Base-by-base conservation (phyloP, 2,329 filamentous ascomycete genomes). In the Akanthomyces lecanii region DNA sequence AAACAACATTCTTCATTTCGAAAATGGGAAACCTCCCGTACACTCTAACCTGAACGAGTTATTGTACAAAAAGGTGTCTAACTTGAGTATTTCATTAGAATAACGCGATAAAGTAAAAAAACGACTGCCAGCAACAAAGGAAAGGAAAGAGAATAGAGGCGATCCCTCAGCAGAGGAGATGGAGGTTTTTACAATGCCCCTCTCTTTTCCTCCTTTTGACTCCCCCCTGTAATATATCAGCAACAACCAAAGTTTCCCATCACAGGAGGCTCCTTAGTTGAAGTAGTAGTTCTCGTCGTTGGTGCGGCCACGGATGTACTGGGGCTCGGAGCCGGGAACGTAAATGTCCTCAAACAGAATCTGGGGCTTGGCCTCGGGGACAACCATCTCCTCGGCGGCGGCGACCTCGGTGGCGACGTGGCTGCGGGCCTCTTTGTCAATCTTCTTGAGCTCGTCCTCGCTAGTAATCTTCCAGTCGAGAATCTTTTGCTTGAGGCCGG, bases 341-440 rank as follows among this genome's bases (percentile, higher is more conserved):
- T 97, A 98, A 76, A 97, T 96, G 77, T 97, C 94, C 87, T 99
- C 94, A 77, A 85, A 99, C 70, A 99, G 84, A 70, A 95, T 95
- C 78, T 92, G 85, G 61, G 88, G 81, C 66, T 85, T 96, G 63
- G 89, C 76, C 55, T 96, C 92, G 36, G 95, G 95, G 53, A 81
- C 77, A 47, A 86, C 77, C 92, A 98, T 97, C 72, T 87, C 84
- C 87, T 99, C 95, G 61, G 95, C 95, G 72, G 86, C 84, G 66
- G 89, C 90, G 63, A 97, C 94, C 84, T 99, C 94, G 69, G 86
- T 88, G 77, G 95, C 93, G 74, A 99, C 92, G 73, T 88, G 83
- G 75, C 79, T 82, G 74, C 93, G 89, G 21, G 95, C 93, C 73
- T 96, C 87, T 87, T 97, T 98, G 84, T 99, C 95, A 70, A 99